Conservation (phyloP, 352 stramenopile genomes). For the Phytophthora brassicae region DNA sequence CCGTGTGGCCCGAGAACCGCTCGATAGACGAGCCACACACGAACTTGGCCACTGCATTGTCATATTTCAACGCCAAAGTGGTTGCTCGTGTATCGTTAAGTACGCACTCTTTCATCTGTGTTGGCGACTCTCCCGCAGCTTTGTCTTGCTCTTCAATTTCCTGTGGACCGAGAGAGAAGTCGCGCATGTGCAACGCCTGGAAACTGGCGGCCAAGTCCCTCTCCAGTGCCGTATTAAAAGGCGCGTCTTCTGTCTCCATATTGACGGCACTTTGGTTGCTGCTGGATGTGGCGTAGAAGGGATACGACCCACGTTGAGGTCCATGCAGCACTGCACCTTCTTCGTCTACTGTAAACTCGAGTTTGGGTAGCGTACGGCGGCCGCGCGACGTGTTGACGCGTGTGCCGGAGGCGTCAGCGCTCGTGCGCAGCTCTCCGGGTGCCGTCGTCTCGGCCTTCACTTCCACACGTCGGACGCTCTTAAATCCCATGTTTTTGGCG, state of each 20-base stretch:
- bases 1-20: constrained; percentile 90
- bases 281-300: constrained; percentile 25
- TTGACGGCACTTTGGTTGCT: constrained; percentile 10
- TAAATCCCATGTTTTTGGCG: constrained; percentile 84
- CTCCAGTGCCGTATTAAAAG: constrained; percentile 34
- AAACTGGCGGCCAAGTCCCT: constrained; percentile 54
- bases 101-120: constrained; percentile 82
- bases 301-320: constrained; percentile 58
- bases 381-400: constrained; percentile 62
- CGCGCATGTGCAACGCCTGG: constrained; percentile 56
- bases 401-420: constrained; percentile 62
- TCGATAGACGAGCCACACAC: constrained; percentile 88
- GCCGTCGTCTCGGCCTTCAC: constrained; percentile 89
- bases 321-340: constrained; percentile 79
- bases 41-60: constrained; percentile 62
- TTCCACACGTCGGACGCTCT: constrained; percentile 76
- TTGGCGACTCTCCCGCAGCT: too few species aligned
- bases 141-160: constrained; percentile 17
- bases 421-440: constrained; percentile 70
- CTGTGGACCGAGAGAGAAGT: constrained; percentile 31
- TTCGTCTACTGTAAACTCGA: constrained; percentile 86
- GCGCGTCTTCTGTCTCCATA: constrained; percentile 14
- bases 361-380: constrained; percentile 74
- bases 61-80: constrained; percentile 77
- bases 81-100: constrained; percentile 82